Evolutionary conservation across 805 yeast genomes (phyloP).

Genomic region (Saccharomycopsis sp.): DNA sequence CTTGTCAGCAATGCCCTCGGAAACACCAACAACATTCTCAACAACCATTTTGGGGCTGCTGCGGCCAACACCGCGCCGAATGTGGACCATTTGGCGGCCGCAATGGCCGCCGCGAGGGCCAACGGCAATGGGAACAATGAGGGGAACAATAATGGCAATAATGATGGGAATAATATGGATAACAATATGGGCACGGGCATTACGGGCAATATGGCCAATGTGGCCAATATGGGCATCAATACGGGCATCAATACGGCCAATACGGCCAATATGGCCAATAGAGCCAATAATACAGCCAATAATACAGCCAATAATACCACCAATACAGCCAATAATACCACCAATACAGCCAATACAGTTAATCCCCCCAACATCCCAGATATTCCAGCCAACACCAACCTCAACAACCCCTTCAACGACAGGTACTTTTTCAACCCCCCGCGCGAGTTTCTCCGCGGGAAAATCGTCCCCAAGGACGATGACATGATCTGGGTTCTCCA

Average conservation of each 20-base stretch:
- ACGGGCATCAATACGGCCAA: too few species aligned
- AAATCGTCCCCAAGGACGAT: slow-evolving; percentile 83
- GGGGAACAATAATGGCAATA: too few species aligned
- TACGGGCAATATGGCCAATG: too few species aligned
- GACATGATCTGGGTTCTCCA: slow-evolving; percentile 93
- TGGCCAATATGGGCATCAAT: too few species aligned
- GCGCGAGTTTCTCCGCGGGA: slow-evolving; percentile 55
- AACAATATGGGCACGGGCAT: too few species aligned
- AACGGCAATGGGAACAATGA: too few species aligned
- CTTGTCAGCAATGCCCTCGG: background rate
- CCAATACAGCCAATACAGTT: background rate
- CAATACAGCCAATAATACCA: background rate
- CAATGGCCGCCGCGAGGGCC: too few species aligned
- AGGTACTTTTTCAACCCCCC: slow-evolving; percentile 31
- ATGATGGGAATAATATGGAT: too few species aligned
- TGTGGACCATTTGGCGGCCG: background rate
- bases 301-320: background rate
- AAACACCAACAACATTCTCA: background rate
- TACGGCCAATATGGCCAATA: too few species aligned
- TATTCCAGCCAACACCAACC: background rate
- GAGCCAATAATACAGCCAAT: background rate
- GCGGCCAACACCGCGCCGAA: background rate
- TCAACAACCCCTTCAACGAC: background rate
- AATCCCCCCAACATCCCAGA: background rate
- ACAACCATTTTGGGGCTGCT: background rate